These are phyloP conservation scores for Hydnomerulius pinastri DNA, from an alignment of 768 basidiomycete species.

Conservation along the genomic window DNA sequence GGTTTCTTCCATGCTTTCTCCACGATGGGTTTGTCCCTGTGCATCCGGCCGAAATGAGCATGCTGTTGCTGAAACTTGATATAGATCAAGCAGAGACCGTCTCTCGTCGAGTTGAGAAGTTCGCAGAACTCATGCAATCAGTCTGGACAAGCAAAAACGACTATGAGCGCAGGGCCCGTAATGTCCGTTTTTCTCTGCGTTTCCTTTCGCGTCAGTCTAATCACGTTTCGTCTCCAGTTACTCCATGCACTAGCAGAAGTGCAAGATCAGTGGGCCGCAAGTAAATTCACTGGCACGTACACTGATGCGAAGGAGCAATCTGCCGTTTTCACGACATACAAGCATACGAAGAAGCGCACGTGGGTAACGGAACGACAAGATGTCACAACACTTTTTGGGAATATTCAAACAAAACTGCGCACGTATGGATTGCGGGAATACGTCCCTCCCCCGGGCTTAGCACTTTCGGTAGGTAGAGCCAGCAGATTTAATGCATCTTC, in stretches of 20 bases:
- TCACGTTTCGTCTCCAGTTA: constrained; percentile 42
- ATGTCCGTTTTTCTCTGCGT: constrained; percentile 44
- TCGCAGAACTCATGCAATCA: constrained; percentile 93
- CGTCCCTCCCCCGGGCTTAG: constrained; percentile 71
- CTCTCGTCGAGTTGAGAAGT: constrained; percentile 90
- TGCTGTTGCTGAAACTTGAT: constrained; percentile 7
- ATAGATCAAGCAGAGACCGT: constrained; percentile 94
- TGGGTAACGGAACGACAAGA: constrained; percentile 94
- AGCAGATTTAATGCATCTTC: background rate
- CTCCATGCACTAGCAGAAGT: constrained; percentile 67
- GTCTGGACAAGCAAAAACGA: constrained; percentile 88
- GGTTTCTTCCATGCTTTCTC: constrained; percentile 99
- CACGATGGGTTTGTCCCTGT: constrained; percentile 72
- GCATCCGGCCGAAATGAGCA: background rate
- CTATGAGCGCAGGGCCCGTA: constrained; percentile 83
- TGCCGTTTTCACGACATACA: constrained; percentile 73
- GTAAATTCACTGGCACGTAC: constrained; percentile 73
- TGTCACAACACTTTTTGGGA: constrained; percentile 82
- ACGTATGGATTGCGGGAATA: constrained; percentile 90
- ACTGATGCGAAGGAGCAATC: constrained; percentile 78
- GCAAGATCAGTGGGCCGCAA: constrained; percentile 68
- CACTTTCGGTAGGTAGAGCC: constrained; percentile 48
- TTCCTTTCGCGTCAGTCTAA: constrained; percentile 6
- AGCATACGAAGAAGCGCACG: constrained; percentile 78
- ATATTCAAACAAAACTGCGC: constrained; percentile 90